Percentiles rank a stretch among this genome's conserved stretches.
phyloP scores from a whole-genome alignment of 331 rosid species.

The Saraca asoca region DNA sequence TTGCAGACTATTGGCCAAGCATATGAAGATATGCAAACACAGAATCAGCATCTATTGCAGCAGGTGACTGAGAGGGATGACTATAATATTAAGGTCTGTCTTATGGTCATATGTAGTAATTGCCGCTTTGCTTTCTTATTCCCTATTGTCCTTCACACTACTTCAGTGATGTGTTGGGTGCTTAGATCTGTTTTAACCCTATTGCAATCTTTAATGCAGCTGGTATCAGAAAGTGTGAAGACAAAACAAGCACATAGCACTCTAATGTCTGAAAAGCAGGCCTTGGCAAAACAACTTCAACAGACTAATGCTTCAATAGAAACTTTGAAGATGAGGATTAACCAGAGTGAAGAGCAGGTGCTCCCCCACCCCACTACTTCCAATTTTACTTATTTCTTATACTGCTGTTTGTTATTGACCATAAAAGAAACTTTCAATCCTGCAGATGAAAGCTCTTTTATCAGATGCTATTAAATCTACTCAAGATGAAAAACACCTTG shows the following conservation, averaged over 20 bases:
- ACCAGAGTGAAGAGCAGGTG: slow-evolving; percentile 76
- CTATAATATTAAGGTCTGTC: slow-evolving; percentile 81
- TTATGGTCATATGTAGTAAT: slow-evolving; percentile 25
- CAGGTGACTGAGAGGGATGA: slow-evolving; percentile 96
- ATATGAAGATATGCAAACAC: slow-evolving; percentile 99
- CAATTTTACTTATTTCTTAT: slow-evolving; percentile 5
- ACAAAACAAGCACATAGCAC: slow-evolving; percentile 70
- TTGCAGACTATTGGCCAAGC: slow-evolving; percentile 95
- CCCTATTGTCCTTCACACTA: slow-evolving; percentile 26
- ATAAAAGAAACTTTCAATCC: slow-evolving; percentile 33
- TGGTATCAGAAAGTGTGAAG: slow-evolving; percentile 94
- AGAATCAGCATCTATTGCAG: slow-evolving; percentile 83
- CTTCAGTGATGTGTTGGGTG: slow-evolving; percentile 22
- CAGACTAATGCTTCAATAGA: slow-evolving; percentile 62
- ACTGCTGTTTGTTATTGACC: slow-evolving; percentile 3
- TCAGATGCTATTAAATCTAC: slow-evolving; percentile 60
- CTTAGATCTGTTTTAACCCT: slow-evolving; percentile 21
- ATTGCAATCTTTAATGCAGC: slow-evolving; percentile 57
- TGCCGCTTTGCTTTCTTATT: slow-evolving; percentile 8
- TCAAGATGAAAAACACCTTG: slow-evolving; percentile 71
- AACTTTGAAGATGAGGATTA: slow-evolving; percentile 54
- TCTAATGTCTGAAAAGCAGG: slow-evolving; percentile 73
- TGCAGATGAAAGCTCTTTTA: slow-evolving; percentile 63
- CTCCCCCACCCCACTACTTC: slow-evolving; percentile 13
- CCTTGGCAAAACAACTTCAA: slow-evolving; percentile 74